Evolutionary conservation across 108 stramenopile genomes (phyloP).

Genomic region (Fistulifera pelliculosa): DNA sequence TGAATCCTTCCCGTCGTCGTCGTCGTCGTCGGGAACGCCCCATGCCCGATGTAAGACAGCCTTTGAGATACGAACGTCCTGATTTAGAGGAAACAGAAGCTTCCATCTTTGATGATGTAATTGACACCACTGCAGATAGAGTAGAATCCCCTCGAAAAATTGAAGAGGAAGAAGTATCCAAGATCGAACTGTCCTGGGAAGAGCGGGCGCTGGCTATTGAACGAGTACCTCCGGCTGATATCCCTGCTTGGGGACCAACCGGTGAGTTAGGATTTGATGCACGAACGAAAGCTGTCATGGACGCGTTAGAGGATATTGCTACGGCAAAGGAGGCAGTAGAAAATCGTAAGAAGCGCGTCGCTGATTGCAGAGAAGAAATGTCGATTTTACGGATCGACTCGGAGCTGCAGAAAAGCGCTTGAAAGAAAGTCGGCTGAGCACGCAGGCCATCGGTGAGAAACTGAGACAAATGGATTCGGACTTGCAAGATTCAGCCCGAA

Average conservation of each 20-base stretch:
- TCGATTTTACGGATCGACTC: slow-evolving; percentile 53
- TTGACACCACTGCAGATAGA: slow-evolving; percentile 1
- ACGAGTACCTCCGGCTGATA: slow-evolving; percentile 57
- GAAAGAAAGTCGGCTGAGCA: slow-evolving; percentile 20
- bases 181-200: slow-evolving; percentile 45
- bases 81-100: not conserved
- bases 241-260: slow-evolving; percentile 70
- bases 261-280: slow-evolving; percentile 54
- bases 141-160: slow-evolving; percentile 7
- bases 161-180: slow-evolving; percentile 1
- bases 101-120: too few species aligned
- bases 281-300: slow-evolving; percentile 51
- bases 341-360: slow-evolving; percentile 38
- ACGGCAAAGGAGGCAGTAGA: slow-evolving; percentile 37
- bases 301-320: slow-evolving; percentile 62
- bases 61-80: not conserved
- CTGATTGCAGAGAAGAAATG: slow-evolving; percentile 49
- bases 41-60: slow-evolving; percentile 4
- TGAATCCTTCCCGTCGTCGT: not conserved
- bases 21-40: not conserved
- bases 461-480: slow-evolving; percentile 45
- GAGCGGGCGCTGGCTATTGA: slow-evolving; percentile 63
- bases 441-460: not conserved
- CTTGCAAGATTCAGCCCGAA: slow-evolving; percentile 56
- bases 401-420: slow-evolving; percentile 12